Evolutionary conservation across 2,329 filamentous ascomycete species (phyloP), one percentile per base, ranked within the genome.

Genomic region (Talaromyces sp.): DNA sequence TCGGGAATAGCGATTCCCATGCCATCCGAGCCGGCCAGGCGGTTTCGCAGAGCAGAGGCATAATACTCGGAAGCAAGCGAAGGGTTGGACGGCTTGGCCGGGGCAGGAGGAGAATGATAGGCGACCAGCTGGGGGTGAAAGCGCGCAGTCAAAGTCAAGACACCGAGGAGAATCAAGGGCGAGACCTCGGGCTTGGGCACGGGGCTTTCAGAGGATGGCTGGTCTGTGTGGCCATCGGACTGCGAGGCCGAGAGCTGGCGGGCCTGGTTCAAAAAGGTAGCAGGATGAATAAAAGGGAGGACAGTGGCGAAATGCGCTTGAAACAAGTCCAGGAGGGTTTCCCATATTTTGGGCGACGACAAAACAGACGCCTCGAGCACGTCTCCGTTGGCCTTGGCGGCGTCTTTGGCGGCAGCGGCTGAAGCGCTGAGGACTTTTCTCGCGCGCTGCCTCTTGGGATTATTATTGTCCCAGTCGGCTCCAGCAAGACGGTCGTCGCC

Each of bases 301-400:
- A 85, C 78, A 17, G 82, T 82, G 0, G 82, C 80, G 66, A 81
- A 85, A 67, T 86, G 82, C 25, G 80, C 76, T 68, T 85, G 81
- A 67, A 84, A 85, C n/a, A 85, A 80, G 55, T 82, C 82, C 65
- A 83, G 84, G 71, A 85, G 71, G 61, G 82, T 78, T 62, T 80
- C 78, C 84, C 84, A 86, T n/a, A 84, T 77, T 62, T 81, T 78
- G 13, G 79, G 71, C 4, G 82, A 84, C 52, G 82, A 84, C 52
- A 86, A 72, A 25, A 85, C 63, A 2, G 74, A 74, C 4, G 81
- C 73, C 64, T 84, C 80, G 17, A 85, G 74, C 15, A 76, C 78
- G 66, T 85, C 81, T 17, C 71, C 61, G 22, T 66, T 67, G 4
- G 72, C 67, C 61, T 74, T 76, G 27, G 72, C 70, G 13, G 67